phyloP scores from a whole-genome alignment of 306 rosid genomes.

The Prosopis cineraria region DNA sequence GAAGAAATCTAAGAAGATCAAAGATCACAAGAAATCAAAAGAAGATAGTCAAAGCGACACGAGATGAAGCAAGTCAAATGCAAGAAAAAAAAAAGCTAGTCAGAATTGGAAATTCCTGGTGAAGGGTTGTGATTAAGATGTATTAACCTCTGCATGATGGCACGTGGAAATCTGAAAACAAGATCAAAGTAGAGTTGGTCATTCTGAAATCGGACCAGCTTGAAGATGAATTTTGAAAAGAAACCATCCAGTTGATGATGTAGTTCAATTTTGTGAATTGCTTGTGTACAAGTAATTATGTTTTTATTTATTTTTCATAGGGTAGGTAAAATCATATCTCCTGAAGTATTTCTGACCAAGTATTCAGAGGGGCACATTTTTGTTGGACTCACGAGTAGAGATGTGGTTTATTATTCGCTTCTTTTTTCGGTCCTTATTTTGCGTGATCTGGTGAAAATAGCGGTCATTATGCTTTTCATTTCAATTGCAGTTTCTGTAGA shows the following conservation, averaged over 20 bases:
- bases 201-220: slow-evolving; percentile 12
- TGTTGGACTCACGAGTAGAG: too few species aligned
- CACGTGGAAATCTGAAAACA: not conserved
- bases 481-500: too few species aligned
- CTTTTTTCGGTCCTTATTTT: too few species aligned
- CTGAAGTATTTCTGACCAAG: not conserved
- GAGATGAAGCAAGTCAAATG: slow-evolving; percentile 43
- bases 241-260: slow-evolving; percentile 13
- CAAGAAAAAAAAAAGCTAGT: slow-evolving; percentile 53
- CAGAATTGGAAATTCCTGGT: slow-evolving; percentile 27
- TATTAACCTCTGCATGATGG: not conserved
- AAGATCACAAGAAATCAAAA: slow-evolving; percentile 40
- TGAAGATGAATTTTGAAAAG: slow-evolving; percentile 25
- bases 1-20: slow-evolving; percentile 48
- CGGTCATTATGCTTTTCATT: too few species aligned
- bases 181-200: not conserved
- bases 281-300: not conserved
- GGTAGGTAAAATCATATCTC: not conserved
- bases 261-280: slow-evolving; percentile 30
- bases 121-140: slow-evolving; percentile 33
- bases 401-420: too few species aligned
- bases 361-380: too few species aligned
- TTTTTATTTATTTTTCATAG: not conserved
- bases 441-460: too few species aligned
- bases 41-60: slow-evolving; percentile 31